Percentiles rank a stretch among this genome's conserved stretches.
These are phyloP conservation scores for Ascochyta rabiei DNA, from an alignment of 2,329 filamentous ascomycete genomes.

Conservation along the genomic window DNA sequence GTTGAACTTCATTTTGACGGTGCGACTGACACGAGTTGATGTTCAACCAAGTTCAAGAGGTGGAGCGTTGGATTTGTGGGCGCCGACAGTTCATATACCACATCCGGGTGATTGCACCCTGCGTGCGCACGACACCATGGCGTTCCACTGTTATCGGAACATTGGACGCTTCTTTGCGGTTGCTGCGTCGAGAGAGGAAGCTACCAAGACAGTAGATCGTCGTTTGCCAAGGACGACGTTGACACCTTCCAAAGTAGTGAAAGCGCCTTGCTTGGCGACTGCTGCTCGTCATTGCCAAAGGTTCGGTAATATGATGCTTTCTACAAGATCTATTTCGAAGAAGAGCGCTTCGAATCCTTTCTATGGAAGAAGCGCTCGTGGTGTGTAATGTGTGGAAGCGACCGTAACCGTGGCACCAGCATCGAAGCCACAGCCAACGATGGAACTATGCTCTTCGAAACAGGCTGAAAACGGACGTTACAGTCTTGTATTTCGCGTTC, in stretches of 20 bases:
- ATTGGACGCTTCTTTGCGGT: slow-evolving; percentile 16
- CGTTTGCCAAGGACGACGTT: slow-evolving; percentile 34
- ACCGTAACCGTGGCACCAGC: no score
- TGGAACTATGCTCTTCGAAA: no score
- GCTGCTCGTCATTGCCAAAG: slow-evolving; percentile 7
- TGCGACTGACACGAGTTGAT: neutral
- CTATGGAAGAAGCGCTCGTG: neutral
- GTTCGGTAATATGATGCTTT: neutral
- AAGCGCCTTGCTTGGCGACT: slow-evolving; percentile 28
- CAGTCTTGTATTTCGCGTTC: no score
- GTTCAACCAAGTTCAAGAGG: neutral
- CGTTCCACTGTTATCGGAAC: slow-evolving; percentile 32
- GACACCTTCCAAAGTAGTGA: slow-evolving; percentile 39
- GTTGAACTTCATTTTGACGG: slow-evolving; percentile 37
- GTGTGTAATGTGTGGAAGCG: no score
- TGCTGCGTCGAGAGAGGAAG: slow-evolving; percentile 40
- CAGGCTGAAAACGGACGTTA: no score
- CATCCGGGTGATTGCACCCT: slow-evolving; percentile 14
- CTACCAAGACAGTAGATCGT: slow-evolving; percentile 37
- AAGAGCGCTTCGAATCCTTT: neutral
- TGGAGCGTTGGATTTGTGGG: neutral
- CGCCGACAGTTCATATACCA: slow-evolving; percentile 22
- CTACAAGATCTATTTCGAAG: neutral
- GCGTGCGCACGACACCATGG: slow-evolving; percentile 20
- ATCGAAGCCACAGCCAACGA: no score